Percentiles rank a stretch among this genome's conserved stretches.
Conservation (phyloP, 352 stramenopile genomes). For the Pythium dissotocum region DNA sequence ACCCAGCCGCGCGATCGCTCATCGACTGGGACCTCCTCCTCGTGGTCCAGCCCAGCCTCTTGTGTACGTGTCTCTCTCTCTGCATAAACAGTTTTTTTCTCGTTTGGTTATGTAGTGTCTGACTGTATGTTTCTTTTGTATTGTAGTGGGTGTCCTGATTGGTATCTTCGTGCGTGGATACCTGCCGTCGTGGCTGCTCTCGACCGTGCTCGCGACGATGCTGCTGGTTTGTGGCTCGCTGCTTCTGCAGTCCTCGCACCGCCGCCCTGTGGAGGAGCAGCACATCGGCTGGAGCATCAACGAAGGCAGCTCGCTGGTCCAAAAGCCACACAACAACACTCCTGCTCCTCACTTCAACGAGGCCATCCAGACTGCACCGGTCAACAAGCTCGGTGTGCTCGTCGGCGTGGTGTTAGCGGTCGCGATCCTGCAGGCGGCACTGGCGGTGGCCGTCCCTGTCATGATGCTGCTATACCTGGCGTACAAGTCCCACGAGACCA, state of each 20-base stretch:
- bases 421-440: slow-evolving; percentile 20
- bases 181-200: slow-evolving; percentile 23
- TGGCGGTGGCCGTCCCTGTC: slow-evolving; percentile 23
- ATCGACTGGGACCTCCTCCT: slow-evolving; percentile 32
- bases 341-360: slow-evolving; percentile 18
- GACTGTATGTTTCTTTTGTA: neutral
- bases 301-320: slow-evolving; percentile 20
- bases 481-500: slow-evolving; percentile 29
- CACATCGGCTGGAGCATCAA: slow-evolving; percentile 23
- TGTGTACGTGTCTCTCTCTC: slow-evolving; percentile 9
- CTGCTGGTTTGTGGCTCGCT: slow-evolving; percentile 29
- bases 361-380: slow-evolving; percentile 15
- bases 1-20: slow-evolving; percentile 4
- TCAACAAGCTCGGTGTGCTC: slow-evolving; percentile 27
- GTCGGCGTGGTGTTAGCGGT: slow-evolving; percentile 24
- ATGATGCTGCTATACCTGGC: slow-evolving; percentile 28
- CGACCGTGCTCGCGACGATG: slow-evolving; percentile 19
- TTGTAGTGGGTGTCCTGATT: slow-evolving; percentile 24
- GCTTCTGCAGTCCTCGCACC: slow-evolving; percentile 25
- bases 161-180: slow-evolving; percentile 21
- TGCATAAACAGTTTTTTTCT: neutral
- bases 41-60: slow-evolving; percentile 20
- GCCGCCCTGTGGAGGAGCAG: slow-evolving; percentile 9
- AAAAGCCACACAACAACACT: slow-evolving; percentile 6
- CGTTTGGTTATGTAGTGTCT: neutral